Conservation (phyloP, 371 early-diverging fungal species). For the Dichotomocladium elegans region DNA sequence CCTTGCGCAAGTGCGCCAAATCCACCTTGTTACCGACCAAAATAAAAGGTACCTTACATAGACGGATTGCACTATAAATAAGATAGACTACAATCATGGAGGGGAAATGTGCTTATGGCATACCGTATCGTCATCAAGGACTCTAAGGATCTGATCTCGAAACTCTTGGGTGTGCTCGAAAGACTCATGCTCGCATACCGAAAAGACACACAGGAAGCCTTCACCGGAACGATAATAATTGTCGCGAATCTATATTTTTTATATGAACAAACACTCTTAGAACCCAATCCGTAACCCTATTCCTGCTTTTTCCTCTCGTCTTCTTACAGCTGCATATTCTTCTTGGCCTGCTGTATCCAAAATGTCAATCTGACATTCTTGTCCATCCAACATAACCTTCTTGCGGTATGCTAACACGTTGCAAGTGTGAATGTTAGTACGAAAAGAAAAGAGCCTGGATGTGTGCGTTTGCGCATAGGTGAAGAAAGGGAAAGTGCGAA, state of each 20-base stretch:
- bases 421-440: background rate
- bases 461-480: no score
- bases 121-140: conserved; percentile 75
- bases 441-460: no score
- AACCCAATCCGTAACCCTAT: background rate
- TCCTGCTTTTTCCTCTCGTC: background rate
- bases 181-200: conserved; percentile 75
- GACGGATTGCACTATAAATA: background rate
- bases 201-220: conserved; percentile 85
- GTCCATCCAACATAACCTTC: conserved; percentile 58
- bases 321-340: conserved; percentile 70
- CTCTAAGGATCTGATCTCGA: conserved; percentile 80
- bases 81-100: background rate
- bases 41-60: conserved; percentile 66
- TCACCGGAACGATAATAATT: conserved; percentile 87
- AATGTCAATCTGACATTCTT: conserved; percentile 83
- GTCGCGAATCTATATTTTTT: conserved; percentile 65
- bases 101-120: no score
- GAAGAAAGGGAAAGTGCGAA: no score
- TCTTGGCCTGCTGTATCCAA: conserved; percentile 92
- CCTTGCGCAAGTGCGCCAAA: conserved; percentile 64
- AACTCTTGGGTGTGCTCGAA: conserved; percentile 80
- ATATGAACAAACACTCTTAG: background rate
- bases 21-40: conserved; percentile 88
- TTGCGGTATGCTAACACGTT: conserved; percentile 52